phyloP scores from a whole-genome alignment of 2,329 filamentous ascomycete species.

The Microthyrium microscopicum region DNA sequence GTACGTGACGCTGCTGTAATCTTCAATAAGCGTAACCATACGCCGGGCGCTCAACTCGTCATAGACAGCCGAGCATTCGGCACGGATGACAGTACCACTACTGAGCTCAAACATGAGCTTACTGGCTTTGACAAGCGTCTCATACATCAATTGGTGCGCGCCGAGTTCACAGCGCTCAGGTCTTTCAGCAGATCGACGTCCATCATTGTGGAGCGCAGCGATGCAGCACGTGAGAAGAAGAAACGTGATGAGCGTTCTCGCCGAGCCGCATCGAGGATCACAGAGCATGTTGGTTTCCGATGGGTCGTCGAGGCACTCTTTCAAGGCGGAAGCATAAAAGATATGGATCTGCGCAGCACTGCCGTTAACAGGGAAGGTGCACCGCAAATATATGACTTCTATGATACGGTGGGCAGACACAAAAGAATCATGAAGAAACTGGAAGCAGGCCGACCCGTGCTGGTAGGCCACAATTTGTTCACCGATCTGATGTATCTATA shows the following conservation, averaged over 20 bases:
- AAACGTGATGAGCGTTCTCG: constrained; percentile 16
- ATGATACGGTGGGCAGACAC: too few species aligned
- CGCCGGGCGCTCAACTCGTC: too few species aligned
- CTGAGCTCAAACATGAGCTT: too few species aligned
- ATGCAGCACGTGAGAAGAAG: constrained; percentile 26
- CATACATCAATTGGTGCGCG: constrained; percentile 48
- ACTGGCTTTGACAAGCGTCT: constrained; percentile 44
- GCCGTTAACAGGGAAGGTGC: neutral
- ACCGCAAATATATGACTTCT: too few species aligned
- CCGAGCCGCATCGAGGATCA: constrained; percentile 24
- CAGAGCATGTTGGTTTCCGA: constrained; percentile 27
- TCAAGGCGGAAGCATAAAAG: constrained; percentile 20
- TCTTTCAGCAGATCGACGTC: constrained; percentile 25
- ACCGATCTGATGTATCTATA: constrained; percentile 49
- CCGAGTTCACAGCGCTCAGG: constrained; percentile 35
- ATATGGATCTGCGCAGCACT: constrained; percentile 21
- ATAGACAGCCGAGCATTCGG: too few species aligned
- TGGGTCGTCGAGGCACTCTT: constrained; percentile 34
- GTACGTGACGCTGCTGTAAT: constrained; percentile 26
- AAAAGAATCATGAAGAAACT: too few species aligned
- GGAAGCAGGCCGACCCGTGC: constrained; percentile 28
- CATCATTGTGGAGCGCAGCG: constrained; percentile 25
- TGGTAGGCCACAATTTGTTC: constrained; percentile 51
- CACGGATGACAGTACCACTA: too few species aligned
- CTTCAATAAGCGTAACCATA: too few species aligned